Base-by-base conservation (phyloP, 2,329 filamentous ascomycete species). In the Penicillium corylophilum region DNA sequence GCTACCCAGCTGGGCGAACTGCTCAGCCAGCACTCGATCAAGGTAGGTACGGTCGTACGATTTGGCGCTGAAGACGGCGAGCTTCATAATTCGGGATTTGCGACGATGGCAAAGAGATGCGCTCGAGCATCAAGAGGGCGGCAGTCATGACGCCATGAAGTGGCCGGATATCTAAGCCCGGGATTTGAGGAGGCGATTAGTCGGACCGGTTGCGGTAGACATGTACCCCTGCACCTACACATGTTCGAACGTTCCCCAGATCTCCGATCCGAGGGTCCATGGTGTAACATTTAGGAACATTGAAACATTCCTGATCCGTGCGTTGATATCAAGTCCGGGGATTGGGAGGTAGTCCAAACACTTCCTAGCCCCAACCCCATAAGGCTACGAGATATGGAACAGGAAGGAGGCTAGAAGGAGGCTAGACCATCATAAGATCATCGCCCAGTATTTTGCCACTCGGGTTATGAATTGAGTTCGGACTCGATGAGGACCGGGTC, bases 11-110 rank as follows among this genome's bases (percentile, higher is more conserved):
- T 64, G 57, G 23, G 59, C 36, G 45, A 68, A 57, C 33, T 74
- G 45, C 22, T 46, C 8, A 2, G 31, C 33, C 2, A 56, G 73
- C 29, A 75, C 76, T 35, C 73, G 69, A 35, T 74, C 69, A 36
- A 87, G 72, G 67, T 78, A 84, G 53, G 74, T 71, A 59, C 77
- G 79, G 73, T 86, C 84, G 70, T 86, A 86, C 44, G 81, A 74
- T 69, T 87, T 86, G 49, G 82, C 73, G 71, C 81, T 85, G 71
- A 86, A 88, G 54, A 87, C 77, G 57, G 82, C 79, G 64, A 87
- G 73, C 67, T 81, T 82, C 79, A 83, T 81, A 24, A 24, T 60
- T 22, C 2, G 38, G 7, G 16, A 22, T 38, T 44, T 59, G 43
- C 4, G 16, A n/a, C 6, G n/a, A 18, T 13, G 5, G 10, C 33